Evolutionary conservation across 1,139 yeast genomes (phyloP).

Genomic region (Meyerozyma sp.): DNA sequence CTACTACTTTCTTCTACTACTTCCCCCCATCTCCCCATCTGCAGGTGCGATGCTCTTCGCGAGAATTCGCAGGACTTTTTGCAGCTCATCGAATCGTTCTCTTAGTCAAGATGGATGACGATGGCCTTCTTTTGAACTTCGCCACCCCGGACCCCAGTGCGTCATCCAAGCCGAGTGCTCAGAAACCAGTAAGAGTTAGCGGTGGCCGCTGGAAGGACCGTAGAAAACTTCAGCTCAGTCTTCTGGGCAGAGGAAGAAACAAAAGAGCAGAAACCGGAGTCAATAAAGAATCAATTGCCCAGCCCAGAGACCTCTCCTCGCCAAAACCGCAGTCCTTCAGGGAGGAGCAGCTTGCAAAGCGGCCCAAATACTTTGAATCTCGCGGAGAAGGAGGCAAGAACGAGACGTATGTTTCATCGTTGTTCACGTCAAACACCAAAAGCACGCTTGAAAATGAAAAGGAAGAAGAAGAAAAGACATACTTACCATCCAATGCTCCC

Average conservation of each 20-base stretch:
- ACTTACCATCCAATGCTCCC: conserved; percentile 81
- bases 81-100: not conserved
- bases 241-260: conserved; percentile 43
- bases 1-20: not conserved
- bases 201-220: conserved; percentile 85
- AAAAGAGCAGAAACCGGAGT: conserved; percentile 29
- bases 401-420: conserved; percentile 71
- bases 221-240: conserved; percentile 48
- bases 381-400: conserved; percentile 50
- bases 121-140: conserved; percentile 65
- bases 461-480: conserved; percentile 22
- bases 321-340: conserved; percentile 8
- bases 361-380: conserved; percentile 31
- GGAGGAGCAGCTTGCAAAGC: conserved; percentile 16
- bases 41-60: conserved; percentile 1
- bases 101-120: conserved; percentile 31
- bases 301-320: conserved; percentile 2
- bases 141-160: conserved; percentile 30
- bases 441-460: conserved; percentile 21
- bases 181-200: conserved; percentile 33
- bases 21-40: not conserved
- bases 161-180: conserved; percentile 7
- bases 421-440: conserved; percentile 70
- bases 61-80: not conserved
- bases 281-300: conserved; percentile 13